A percentile compares a stretch with the other conserved stretches of the same genome.
phyloP scores from a whole-genome alignment of 2,329 filamentous ascomycete species.

The Thielaviopsis cerberus region DNA sequence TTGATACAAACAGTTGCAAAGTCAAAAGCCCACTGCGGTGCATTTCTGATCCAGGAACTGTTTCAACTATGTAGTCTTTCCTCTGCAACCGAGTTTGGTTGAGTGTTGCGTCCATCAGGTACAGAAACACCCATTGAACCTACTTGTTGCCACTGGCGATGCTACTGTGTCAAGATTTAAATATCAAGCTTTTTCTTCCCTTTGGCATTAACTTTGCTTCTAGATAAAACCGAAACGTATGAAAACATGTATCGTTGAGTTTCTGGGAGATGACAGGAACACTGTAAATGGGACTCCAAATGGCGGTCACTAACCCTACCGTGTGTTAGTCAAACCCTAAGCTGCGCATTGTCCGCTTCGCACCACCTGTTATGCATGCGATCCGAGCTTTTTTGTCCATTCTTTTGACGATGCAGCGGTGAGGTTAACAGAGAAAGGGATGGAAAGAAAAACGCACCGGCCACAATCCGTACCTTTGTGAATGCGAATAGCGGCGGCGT shows the following conservation, averaged over 20 bases:
- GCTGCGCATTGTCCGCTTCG: neutral
- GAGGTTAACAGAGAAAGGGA: neutral
- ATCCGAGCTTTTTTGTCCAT: neutral
- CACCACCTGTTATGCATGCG: neutral
- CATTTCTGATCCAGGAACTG: neutral
- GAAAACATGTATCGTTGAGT: neutral
- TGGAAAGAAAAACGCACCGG: neutral
- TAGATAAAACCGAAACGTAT: neutral
- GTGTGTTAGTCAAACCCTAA: neutral
- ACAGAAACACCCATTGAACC: neutral
- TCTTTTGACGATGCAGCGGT: neutral
- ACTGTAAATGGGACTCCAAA: neutral
- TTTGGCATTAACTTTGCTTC: neutral
- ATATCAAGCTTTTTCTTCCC: neutral
- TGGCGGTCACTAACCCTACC: neutral
- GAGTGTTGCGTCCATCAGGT: neutral
- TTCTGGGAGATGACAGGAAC: neutral
- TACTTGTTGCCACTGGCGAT: neutral
- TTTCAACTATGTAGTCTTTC: neutral
- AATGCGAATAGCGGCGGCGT: neutral
- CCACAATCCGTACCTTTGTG: neutral
- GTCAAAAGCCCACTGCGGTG: neutral
- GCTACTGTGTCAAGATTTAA: neutral
- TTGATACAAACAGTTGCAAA: neutral
- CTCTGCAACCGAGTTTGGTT: neutral